Evolutionary conservation across 371 early-diverging fungal species (phyloP), one percentile per base, ranked within the genome.

Genomic region (Batkoa obscura): DNA sequence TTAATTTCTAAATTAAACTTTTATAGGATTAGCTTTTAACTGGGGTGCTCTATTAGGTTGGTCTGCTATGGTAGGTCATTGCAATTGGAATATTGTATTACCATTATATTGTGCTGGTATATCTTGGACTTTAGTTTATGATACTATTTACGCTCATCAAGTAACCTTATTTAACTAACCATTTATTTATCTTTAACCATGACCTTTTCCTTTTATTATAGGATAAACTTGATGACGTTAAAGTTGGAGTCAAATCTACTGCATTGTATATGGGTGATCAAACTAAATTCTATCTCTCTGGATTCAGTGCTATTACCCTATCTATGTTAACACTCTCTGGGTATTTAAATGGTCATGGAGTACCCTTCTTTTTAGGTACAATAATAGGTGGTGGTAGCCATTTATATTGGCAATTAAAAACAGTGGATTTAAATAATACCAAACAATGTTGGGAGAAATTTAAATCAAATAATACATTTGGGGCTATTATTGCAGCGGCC

Each of bases 91-190:
- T 0, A 88, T 87, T 0, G 73, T 76, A 2, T 72, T 85, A 0
- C 94, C 95, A 0, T 68, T 96, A 4, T 96, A 94, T 60, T 66
- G 67, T 1, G 83, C 85, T 1, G 93, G 93, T 5, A 73, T 94
- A 2, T 80, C 78, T 46, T 95, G 95, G 97, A 96, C 95, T 4
- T 66, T 96, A 5, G 80, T 90, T 2, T 96, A 95, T 67, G 95
- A 95, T 64, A 95, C 95, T 17, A 88, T 96, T 50, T 96, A 96
- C 59, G 95, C 94, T 2, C 87, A 92, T 57, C 90, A 88, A 65
- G 70, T 72, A 36, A 43, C 42, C 5, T 8, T 43, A 23, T 23
- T 32, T 15, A 8, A 46, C 10, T 32, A 35, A 5, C 15, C 43
- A 6, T 38, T 38, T 38, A 10, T 38, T 38, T 30, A 37, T 6